Evolutionary conservation across 2,329 filamentous ascomycete genomes (phyloP).

Genomic region (Alternaria infectoria): DNA sequence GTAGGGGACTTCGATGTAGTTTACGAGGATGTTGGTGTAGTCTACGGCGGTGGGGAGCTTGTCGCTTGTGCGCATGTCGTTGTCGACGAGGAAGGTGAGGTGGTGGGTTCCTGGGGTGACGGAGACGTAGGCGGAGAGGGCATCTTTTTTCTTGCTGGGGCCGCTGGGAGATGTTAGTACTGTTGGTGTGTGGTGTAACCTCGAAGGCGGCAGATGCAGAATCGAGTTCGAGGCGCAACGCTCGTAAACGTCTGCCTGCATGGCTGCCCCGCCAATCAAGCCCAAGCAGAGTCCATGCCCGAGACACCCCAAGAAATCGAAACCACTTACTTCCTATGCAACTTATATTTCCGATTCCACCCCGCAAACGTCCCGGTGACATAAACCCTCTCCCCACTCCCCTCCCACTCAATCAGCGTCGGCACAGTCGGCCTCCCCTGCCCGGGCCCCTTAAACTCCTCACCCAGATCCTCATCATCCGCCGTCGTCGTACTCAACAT

Average conservation of each 20-base stretch:
- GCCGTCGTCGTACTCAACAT: conserved; percentile 64
- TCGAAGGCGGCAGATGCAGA: conserved; percentile 20
- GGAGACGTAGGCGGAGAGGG: conserved; percentile 78
- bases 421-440: conserved; percentile 77
- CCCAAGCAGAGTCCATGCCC: not conserved
- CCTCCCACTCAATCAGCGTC: conserved; percentile 83
- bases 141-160: conserved; percentile 56
- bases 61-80: conserved; percentile 87
- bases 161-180: conserved; percentile 44
- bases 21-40: conserved; percentile 96
- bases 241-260: not conserved
- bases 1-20: conserved; percentile 92
- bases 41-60: conserved; percentile 93
- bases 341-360: conserved; percentile 91
- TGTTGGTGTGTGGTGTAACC: conserved; percentile 41
- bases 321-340: conserved; percentile 77
- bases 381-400: conserved; percentile 86
- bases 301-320: conserved; percentile 35
- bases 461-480: conserved; percentile 68
- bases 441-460: conserved; percentile 71
- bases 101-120: conserved; percentile 95
- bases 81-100: conserved; percentile 93
- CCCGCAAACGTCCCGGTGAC: conserved; percentile 97
- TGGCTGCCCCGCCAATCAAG: not conserved
- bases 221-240: not conserved